Base-by-base conservation (phyloP, 1,139 yeast species). In the Blastobotrys buckinghamii region DNA sequence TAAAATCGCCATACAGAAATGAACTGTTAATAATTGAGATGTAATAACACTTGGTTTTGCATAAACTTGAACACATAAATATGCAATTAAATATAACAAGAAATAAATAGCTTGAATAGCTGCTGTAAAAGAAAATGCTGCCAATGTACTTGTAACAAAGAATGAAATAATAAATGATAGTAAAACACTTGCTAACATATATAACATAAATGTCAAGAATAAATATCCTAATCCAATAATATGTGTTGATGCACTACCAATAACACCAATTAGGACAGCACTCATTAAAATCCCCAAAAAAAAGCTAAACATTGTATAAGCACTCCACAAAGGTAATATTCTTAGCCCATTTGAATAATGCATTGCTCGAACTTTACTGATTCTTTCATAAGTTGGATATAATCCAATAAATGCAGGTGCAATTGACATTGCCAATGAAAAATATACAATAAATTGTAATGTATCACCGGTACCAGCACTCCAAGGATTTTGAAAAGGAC, bases 291-390 rank as follows among this genome's bases (percentile, higher is more conserved):
- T 37, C 38, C 59, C 52, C 5, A 59, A 48, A 6, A 59, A 47
- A 39, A 62, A 56, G 45, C 62, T 64, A 53, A 60, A 65, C 19
- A 63, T 26, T 5, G 63, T 47, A 45, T 67, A 65, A 4, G 69
- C 67, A 6, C 55, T 48, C 70, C 71, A 68, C 16, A 67, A 50
- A 1, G 71, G 70, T 10, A 64, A 42, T 1, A 67, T 67, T 19
- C 65, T 52, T 36, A 67, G 51, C 16, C 71, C 71, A 45, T 68
- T 67, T 6, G 71, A 67, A 47, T 67, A 67, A 20, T 68, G 70
- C 61, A 67, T 60, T 1, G 70, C 69, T 20, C 71, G 54, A 9
- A 67, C 70, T 41, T 60, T 59, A 37, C 63, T 55, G 10, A 67
- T 53, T 33, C 70, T 58, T 50, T 67, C 71, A 51, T 56, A 62